Evolutionary conservation across 768 basidiomycete species (phyloP), one percentile per base, ranked within the genome.

Genomic region (Amanita rubescens): DNA sequence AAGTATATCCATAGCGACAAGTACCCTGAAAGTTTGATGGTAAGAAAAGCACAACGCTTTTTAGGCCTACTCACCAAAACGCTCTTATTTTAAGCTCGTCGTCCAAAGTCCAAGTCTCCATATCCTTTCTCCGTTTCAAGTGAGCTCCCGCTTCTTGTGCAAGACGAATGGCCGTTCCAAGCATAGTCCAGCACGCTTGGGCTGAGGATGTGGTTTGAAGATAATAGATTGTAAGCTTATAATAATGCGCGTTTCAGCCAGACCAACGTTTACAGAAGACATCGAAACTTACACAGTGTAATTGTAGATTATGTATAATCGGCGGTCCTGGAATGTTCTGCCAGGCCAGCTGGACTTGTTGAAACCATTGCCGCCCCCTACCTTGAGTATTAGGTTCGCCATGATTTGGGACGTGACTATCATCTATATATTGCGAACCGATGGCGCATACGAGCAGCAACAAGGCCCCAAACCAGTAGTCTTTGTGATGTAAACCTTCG

Each of bases 131-230:
- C 39, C 76, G 62, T 25, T 75, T 61, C 15, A 30, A 0, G 65
- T 93, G 91, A 0, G 82, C 85, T 17, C 91, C 83, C 11, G 89
- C 81, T 58, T 93, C 89, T 62, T 90, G 84, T 0, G 84, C 82
- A 30, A 85, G 68, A 3, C 89, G 81, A 34, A 92, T 75, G 22
- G 85, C 86, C 34, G 88, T 74, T 3, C 86, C 86, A 25, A 83
- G 74, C 46, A 85, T 66, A 3, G 77, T 78, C 89, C 88, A 90
- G 52, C 75, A 79, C 10, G 78, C 74, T 53, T 84, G 81, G 1
- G 80, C 80, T 0, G 77, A 75, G 0, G 78, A 79, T 0, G 78
- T 78, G 0, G 78, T 80, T 58, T 77, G 75, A 20, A 82, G 67
- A 62, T 75, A 83, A 57, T 73, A 61, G 0, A 77, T 74, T 10